Evolutionary conservation across 345 rosid species (phyloP).

Genomic region (Reutealis trisperma): DNA sequence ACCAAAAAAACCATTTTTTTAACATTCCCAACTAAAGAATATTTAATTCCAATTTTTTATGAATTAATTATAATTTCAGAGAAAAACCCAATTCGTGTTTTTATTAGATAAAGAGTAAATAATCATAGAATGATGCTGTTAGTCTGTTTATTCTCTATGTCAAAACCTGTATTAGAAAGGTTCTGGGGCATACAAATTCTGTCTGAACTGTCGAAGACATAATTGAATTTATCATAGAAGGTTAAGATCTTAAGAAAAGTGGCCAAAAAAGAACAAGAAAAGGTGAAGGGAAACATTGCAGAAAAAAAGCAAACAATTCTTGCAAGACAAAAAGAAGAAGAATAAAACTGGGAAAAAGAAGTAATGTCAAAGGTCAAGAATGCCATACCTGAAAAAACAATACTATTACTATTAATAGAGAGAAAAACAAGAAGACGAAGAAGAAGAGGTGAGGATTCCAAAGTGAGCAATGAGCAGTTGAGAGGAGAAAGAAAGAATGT

Average conservation of each 20-base stretch:
- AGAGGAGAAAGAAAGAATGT: neutral
- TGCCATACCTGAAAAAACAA: conserved; percentile 12
- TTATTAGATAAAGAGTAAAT: neutral
- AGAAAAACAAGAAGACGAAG: neutral
- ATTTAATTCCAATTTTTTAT: neutral
- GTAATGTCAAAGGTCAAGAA: neutral
- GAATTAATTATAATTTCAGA: too few relatives aligned
- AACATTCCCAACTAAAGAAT: neutral
- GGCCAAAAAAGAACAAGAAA: neutral
- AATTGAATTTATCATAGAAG: neutral
- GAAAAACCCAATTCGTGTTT: neutral
- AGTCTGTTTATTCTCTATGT: neutral
- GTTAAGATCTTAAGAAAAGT: conserved; percentile 7
- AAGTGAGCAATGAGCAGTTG: neutral
- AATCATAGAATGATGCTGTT: neutral
- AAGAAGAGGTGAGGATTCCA: conserved; percentile 13
- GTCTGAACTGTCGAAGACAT: neutral
- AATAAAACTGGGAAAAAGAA: neutral
- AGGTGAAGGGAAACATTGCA: too few relatives aligned
- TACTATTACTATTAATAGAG: neutral
- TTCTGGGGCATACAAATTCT: neutral
- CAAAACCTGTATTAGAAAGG: neutral
- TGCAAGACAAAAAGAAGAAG: neutral
- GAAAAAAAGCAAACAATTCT: neutral
- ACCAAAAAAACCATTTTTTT: neutral